A percentile compares a stretch with the other conserved stretches of the same genome.
phyloP scores from a whole-genome alignment of 495 filamentous ascomycete genomes.

The Penicillium mononematosum region DNA sequence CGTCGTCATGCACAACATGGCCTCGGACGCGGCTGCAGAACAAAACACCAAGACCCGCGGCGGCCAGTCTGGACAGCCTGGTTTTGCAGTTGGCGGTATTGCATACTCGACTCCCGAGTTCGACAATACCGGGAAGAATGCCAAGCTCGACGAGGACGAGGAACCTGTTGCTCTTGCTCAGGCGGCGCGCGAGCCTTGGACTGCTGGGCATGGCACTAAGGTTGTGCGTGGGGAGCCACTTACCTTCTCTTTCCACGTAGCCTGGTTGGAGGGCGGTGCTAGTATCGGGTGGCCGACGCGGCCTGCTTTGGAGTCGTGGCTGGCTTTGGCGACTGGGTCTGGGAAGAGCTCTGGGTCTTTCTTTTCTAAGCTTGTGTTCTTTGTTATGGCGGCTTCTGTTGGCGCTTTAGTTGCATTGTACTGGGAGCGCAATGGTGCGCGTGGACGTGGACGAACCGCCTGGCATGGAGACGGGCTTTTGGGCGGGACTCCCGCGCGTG shows the following conservation, averaged over 20 bases:
- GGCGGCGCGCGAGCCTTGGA: constrained; percentile 47
- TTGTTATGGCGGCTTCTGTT: constrained; percentile 43
- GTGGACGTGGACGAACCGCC: constrained; percentile 26
- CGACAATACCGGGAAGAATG: constrained; percentile 34
- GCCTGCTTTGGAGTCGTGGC: constrained; percentile 36
- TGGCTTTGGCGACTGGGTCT: constrained; percentile 31
- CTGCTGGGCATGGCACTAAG: constrained; percentile 50
- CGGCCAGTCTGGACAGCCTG: constrained; percentile 42
- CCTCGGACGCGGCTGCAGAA: constrained; percentile 32
- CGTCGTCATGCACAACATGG: constrained; percentile 74
- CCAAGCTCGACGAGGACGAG: constrained; percentile 38
- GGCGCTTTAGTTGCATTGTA: constrained; percentile 48
- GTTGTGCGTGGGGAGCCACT: constrained; percentile 86
- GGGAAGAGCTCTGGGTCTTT: constrained; percentile 21
- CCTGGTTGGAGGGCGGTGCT: constrained; percentile 77
- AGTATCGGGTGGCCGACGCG: constrained; percentile 44
- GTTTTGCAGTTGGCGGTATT: constrained; percentile 76
- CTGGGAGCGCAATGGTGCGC: constrained; percentile 44
- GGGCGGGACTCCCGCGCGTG: constrained; percentile 32
- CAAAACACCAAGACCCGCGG: constrained; percentile 17
- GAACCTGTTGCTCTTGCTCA: constrained; percentile 37
- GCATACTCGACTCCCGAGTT: constrained; percentile 83
- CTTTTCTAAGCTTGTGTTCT: constrained; percentile 42
- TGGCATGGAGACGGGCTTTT: constrained; percentile 47
- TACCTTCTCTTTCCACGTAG: constrained; percentile 73